Conservation (phyloP, 352 stramenopile species). For the Phytophthora rubi region DNA sequence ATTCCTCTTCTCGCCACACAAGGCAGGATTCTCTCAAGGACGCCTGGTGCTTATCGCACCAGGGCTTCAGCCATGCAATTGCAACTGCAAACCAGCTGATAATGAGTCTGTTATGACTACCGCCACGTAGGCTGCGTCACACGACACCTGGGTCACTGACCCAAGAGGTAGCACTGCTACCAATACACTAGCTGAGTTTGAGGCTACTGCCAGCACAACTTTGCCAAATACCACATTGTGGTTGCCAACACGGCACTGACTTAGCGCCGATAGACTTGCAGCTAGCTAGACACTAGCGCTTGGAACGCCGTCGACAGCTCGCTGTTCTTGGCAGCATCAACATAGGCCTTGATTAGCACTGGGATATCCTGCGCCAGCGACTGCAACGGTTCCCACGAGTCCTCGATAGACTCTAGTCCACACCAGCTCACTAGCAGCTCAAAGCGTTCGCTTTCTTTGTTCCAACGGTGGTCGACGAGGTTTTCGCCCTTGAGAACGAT, state of each 20-base stretch:
- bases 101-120: no score
- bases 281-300: not conserved
- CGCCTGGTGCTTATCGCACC: no score
- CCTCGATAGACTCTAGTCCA: constrained; percentile 13
- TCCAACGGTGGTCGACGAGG: no score
- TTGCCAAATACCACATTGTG: not conserved
- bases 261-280: not conserved
- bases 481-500: no score
- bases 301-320: not conserved
- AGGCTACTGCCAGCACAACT: not conserved
- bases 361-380: not conserved
- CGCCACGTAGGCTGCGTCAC: no score
- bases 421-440: constrained; percentile 15
- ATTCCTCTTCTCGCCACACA: no score
- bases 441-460: not conserved
- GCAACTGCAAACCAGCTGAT: no score
- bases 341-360: not conserved
- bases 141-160: no score
- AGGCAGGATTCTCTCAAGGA: no score
- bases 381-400: constrained; percentile 14
- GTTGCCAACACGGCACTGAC: not conserved
- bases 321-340: not conserved
- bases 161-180: no score
- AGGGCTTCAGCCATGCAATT: no score
- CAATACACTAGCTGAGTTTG: no score